phyloP scores from a whole-genome alignment of 1,284 basidiomycete genomes.

The Cutaneotrichosporon spelunceum region DNA sequence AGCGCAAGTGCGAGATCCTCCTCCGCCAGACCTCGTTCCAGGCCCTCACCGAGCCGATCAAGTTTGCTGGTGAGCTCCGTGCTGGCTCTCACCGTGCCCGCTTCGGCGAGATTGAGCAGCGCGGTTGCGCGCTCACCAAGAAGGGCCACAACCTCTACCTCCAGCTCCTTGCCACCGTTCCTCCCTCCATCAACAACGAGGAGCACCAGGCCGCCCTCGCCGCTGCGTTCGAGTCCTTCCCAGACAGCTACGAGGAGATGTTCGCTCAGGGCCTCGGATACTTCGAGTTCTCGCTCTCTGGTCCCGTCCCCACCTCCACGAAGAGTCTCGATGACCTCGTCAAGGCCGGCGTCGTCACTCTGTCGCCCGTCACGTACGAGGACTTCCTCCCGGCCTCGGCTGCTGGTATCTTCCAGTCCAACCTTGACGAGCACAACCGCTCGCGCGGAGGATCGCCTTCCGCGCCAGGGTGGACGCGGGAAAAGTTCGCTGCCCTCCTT shows the following conservation, averaged over 20 bases:
- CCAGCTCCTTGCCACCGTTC: constrained; percentile 30
- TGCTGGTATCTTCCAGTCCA: constrained; percentile 54
- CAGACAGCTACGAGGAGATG: constrained; percentile 37
- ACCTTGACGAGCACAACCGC: constrained; percentile 35
- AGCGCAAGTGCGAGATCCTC: constrained; percentile 46
- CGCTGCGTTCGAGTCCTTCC: constrained; percentile 34
- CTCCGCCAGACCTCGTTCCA: constrained; percentile 53
- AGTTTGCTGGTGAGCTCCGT: constrained; percentile 33
- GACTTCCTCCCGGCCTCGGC: constrained; percentile 54
- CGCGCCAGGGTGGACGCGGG: constrained; percentile 14
- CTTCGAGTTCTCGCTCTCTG: constrained; percentile 33
- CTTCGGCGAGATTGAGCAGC: constrained; percentile 54
- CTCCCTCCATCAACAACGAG: constrained; percentile 35
- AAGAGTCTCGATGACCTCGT: constrained; percentile 31
- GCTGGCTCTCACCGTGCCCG: constrained; percentile 50
- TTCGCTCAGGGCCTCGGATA: constrained; percentile 38
- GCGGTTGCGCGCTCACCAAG: constrained; percentile 50
- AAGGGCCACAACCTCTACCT: constrained; percentile 47
- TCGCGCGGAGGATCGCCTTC: constrained; percentile 18
- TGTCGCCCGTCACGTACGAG: constrained; percentile 51
- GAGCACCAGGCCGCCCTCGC: constrained; percentile 42
- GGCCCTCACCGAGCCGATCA: constrained; percentile 50
- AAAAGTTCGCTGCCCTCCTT: constrained; percentile 28
- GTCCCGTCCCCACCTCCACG: neutral
- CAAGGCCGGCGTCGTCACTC: constrained; percentile 34